Evolutionary conservation across 352 stramenopile genomes (phyloP), one percentile per base, ranked within the genome.

Genomic region (Pythium inflatum): DNA sequence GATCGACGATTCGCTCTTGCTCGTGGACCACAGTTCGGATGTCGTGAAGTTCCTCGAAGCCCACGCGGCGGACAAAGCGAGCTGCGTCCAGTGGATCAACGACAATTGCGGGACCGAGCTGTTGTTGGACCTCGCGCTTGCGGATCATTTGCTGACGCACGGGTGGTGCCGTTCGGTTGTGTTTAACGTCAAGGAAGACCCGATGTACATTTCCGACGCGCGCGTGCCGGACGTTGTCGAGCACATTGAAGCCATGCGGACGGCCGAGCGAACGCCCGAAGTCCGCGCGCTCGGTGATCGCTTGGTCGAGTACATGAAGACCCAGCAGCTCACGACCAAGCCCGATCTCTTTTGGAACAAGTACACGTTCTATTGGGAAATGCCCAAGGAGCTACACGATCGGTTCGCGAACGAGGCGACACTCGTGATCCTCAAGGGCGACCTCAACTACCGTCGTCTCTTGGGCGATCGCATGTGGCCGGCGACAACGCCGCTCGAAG

Each of bases 361-460:
- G 43, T 89, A 88, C 75, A 80, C 71, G 28, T 92, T 87, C 75
- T 92, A 89, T 73, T 92, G 80, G 71, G 85, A 92, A 22, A 80
- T 92, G 71, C 80, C 81, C 0, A 36, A 49, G 6, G 59, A 79
- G 30, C 41, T 92, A 14, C 61, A 68, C 11, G 63, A 48, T 24
- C 71, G 68, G 2, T 28, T 92, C 1, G 31, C 46, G 3, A 41
- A n/a, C 0, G 74, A 87, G 8, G 75, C 80, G 24, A 75, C 92
- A 48, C 81, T 99, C 24, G 91, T 97, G 50, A 98, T 99, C 78
- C 81, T 98, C 18, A 99, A 99, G 77, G 97, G 97, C 22, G 97
- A 99, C 74, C 92, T 98, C 41, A 99, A 99, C 74, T 99, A 99
- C 77, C 86, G 97, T n/a, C 89, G 96, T 8, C 68, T 99, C 18